These are phyloP conservation scores for Sugiyamaella qingdaonensis DNA, from an alignment of 805 yeast species.

Conservation along the genomic window DNA sequence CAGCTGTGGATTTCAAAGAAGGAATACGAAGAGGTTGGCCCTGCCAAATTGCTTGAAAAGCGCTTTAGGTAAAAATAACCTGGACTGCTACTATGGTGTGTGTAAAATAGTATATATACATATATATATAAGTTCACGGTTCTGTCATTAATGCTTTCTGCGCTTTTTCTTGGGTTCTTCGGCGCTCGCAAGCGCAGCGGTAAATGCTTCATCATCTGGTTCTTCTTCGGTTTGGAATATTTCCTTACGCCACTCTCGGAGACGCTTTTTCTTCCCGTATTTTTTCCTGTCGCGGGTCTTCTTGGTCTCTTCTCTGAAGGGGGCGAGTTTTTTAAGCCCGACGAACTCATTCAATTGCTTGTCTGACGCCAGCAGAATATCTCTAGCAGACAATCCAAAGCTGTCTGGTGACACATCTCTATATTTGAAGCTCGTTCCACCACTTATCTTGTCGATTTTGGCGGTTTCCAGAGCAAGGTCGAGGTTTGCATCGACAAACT, in stretches of 20 bases:
- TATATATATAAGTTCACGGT: not conserved
- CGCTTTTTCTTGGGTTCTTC: conserved; percentile 10
- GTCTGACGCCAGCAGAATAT: conserved; percentile 88
- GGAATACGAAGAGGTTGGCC: conserved; percentile 86
- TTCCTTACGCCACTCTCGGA: conserved; percentile 85
- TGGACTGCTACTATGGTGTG: not conserved
- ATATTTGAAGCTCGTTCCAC: conserved; percentile 64
- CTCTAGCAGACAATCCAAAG: conserved; percentile 80
- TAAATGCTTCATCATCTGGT: conserved; percentile 27
- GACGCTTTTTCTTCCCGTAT: conserved; percentile 72
- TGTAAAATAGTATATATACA: conserved; percentile 2
- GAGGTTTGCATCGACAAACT: conserved; percentile 71
- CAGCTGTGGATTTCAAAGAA: conserved; percentile 91
- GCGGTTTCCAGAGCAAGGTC: conserved; percentile 43
- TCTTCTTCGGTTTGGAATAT: conserved; percentile 61
- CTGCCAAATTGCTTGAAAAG: conserved; percentile 70
- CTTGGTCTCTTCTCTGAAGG: conserved; percentile 75
- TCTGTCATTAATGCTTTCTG: conserved; percentile 3
- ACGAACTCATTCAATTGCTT: conserved; percentile 75
- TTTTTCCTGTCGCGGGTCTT: conserved; percentile 76
- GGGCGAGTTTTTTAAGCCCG: conserved; percentile 89
- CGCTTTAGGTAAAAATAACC: conserved; percentile 59
- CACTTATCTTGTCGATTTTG: conserved; percentile 31
- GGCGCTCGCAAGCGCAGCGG: conserved; percentile 9
- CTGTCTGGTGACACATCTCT: conserved; percentile 94